Evolutionary conservation across 2,329 filamentous ascomycete genomes (phyloP), one percentile per base, ranked within the genome.

Genomic region (Colletotrichum sp.): DNA sequence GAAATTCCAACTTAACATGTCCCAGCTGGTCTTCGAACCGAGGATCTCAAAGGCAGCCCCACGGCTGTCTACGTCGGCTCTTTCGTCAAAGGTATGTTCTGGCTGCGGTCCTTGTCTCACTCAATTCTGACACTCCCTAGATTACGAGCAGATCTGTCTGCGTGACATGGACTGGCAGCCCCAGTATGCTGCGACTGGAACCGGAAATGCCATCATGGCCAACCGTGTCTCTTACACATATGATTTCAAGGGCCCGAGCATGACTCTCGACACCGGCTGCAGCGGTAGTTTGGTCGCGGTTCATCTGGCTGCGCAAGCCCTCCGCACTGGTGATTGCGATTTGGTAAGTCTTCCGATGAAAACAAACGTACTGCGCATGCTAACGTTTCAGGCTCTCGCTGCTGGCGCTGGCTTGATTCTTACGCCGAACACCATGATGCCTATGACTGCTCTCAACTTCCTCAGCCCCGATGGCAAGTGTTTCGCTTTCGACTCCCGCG

Each of bases 191-290:
- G 88, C 89, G 8, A 90, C 88, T 0, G 90, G 90, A 9, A 89
- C 87, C 21, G 88, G 88, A 6, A 87, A 87, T 61, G 88, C 89
- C 73, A 88, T 91, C 70, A 85, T 91, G 81, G 85, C 89, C 5
- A 92, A 92, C 78, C 86, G 90, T 1, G 85, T 92, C 15, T 91
- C 89, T 0, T 89, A 91, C 79, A 87, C 85, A 74, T 91, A 90
- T 80, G 87, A 92, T 77, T 82, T 92, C 18, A 84, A 86, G 15
- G 90, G 91, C 0, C 89, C 90, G 3, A 90, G 89, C 78, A 86
- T 92, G 81, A 91, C 89, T 0, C 82, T 92, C 16, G 90, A 92
- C 68, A 92, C 91, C 1, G 91, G 89, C 24, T 93, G 91, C 80
- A 92, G 90, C 28, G 88, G 87, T 13, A 89, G 88, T 65, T 83